These are phyloP conservation scores for Globisporangium alternatum DNA, from an alignment of 352 stramenopile genomes.

Conservation along the genomic window DNA sequence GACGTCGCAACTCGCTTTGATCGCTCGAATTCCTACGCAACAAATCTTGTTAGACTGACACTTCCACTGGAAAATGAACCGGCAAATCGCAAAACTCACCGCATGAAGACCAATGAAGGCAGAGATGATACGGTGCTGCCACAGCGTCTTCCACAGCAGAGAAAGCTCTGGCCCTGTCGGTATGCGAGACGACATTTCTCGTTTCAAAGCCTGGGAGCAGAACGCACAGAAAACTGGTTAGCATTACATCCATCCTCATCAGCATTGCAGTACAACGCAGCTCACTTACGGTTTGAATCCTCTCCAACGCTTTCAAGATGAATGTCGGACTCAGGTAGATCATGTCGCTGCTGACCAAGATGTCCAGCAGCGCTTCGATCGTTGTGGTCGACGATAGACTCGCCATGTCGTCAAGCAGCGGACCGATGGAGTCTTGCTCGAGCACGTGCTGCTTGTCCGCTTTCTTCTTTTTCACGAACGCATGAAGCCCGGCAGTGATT, in stretches of 20 bases:
- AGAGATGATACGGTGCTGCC: constrained; percentile 63
- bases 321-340: constrained; percentile 48
- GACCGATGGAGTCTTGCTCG: constrained; percentile 47
- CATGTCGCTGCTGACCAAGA: constrained; percentile 66
- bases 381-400: constrained; percentile 59
- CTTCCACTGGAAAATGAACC: not conserved
- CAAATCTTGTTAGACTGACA: not conserved
- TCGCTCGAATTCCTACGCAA: constrained; percentile 24
- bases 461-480: constrained; percentile 69
- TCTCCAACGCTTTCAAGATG: constrained; percentile 57
- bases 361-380: constrained; percentile 70
- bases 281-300: constrained; percentile 50
- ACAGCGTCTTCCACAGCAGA: constrained; percentile 64
- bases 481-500: constrained; percentile 64
- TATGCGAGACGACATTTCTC: constrained; percentile 52
- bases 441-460: constrained; percentile 31
- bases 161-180: constrained; percentile 57
- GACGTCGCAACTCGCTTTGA: constrained; percentile 16
- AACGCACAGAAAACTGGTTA: not conserved
- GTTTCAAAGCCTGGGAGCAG: constrained; percentile 41
- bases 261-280: not conserved
- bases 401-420: constrained; percentile 65
- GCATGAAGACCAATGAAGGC: constrained; percentile 55
- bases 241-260: not conserved
- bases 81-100: constrained; percentile 25